phyloP scores from a whole-genome alignment of 805 yeast species.

The Schwanniomyces vanrijiae region DNA sequence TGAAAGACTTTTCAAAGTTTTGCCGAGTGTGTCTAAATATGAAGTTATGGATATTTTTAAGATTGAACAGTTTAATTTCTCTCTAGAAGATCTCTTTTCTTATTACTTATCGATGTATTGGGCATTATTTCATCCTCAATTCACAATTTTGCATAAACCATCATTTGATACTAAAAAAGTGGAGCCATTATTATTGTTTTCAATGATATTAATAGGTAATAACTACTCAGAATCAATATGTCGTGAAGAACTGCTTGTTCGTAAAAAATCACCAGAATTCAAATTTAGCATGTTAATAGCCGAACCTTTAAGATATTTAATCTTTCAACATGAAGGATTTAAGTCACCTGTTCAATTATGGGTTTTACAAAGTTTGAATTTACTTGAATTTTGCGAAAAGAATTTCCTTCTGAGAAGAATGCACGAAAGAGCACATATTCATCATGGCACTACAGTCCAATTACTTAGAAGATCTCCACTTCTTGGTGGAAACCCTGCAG shows the following conservation, averaged over 20 bases:
- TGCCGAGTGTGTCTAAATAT: conserved; percentile 25
- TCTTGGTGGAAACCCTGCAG: conserved; percentile 65
- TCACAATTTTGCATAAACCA: conserved; percentile 58
- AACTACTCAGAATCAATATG: conserved; percentile 26
- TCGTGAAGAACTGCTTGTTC: conserved; percentile 2
- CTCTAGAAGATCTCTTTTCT: conserved; percentile 33
- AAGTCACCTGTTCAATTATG: conserved; percentile 76
- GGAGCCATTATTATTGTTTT: conserved; percentile 49
- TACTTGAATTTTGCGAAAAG: conserved; percentile 81
- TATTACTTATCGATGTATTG: conserved; percentile 47
- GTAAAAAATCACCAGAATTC: conserved; percentile 30
- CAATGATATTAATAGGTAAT: conserved; percentile 61
- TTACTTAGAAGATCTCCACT: conserved; percentile 73
- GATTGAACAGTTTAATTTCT: conserved; percentile 17
- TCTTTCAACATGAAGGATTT: conserved; percentile 71
- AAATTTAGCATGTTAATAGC: conserved; percentile 49
- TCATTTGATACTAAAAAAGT: conserved; percentile 51
- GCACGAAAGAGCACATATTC: conserved; percentile 83
- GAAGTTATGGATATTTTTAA: conserved; percentile 26
- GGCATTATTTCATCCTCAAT: conserved; percentile 59
- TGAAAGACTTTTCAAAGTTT: conserved; percentile 30
- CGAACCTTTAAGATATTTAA: conserved; percentile 62
- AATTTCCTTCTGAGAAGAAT: conserved; percentile 62
- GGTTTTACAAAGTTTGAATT: conserved; percentile 70
- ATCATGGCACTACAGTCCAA: conserved; percentile 85